Conservation (phyloP, 371 early-diverging fungal species). For the Apophysomyces trapeziformis region DNA sequence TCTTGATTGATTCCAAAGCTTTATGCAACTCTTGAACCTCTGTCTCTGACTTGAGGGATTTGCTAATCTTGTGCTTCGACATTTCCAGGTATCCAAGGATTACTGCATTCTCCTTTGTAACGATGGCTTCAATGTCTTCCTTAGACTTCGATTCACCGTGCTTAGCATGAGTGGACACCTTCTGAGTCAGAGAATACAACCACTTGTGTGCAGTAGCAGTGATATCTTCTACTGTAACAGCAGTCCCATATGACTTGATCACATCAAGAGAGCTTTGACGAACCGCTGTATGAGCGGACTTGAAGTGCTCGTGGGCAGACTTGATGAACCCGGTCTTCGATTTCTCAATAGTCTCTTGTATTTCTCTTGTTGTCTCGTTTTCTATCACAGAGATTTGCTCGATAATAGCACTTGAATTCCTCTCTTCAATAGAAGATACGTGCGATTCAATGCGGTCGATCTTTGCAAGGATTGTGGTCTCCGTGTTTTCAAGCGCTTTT, state of each 20-base stretch:
- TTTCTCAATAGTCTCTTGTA: constrained; percentile 29
- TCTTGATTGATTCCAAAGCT: constrained; percentile 27
- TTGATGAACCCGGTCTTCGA: constrained; percentile 22
- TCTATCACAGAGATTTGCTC: constrained; percentile 19
- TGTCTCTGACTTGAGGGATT: constrained; percentile 28
- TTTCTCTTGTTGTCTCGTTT: constrained; percentile 22
- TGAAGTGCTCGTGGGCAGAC: constrained; percentile 19
- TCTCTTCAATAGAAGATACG: constrained; percentile 27
- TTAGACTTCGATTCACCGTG: constrained; percentile 16
- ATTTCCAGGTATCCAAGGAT: constrained; percentile 26
- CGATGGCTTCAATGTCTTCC: constrained; percentile 27
- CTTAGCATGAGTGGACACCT: constrained; percentile 30
- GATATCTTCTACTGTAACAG: constrained; percentile 28
- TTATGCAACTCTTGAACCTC: constrained; percentile 17
- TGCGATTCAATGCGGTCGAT: constrained; percentile 29
- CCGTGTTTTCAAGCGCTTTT: constrained; percentile 22
- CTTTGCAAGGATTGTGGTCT: constrained; percentile 21
- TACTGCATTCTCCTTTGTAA: constrained; percentile 19
- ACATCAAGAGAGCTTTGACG: constrained; percentile 17
- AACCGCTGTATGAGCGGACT: constrained; percentile 17
- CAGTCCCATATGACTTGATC: constrained; percentile 1
- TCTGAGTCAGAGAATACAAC: constrained; percentile 30
- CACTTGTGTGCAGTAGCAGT: constrained; percentile 31
- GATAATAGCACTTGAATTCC: constrained; percentile 18
- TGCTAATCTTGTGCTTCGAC: constrained; percentile 26